Evolutionary conservation across 1,284 basidiomycete genomes (phyloP).

Genomic region (Agroathelia rolfsii): DNA sequence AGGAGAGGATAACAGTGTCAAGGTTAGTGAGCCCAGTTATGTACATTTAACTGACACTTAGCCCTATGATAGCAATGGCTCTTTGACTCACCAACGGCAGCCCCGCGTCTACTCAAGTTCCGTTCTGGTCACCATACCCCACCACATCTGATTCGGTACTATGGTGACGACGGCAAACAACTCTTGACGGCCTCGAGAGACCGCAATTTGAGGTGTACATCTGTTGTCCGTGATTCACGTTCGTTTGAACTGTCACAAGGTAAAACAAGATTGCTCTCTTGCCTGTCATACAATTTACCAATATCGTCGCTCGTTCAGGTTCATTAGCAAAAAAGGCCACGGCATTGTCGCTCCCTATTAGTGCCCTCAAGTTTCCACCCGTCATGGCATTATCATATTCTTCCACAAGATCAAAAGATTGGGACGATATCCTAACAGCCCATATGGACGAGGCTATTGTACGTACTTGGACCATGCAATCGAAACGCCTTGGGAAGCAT

Average conservation of each 20-base stretch:
- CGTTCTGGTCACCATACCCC: conserved; percentile 89
- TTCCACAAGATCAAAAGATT: conserved; percentile 80
- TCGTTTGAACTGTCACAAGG: conserved; percentile 95
- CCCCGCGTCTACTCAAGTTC: conserved; percentile 84
- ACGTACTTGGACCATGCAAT: conserved; percentile 79
- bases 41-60: conserved; percentile 1
- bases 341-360: conserved; percentile 68
- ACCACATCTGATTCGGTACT: conserved; percentile 88
- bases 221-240: conserved; percentile 87
- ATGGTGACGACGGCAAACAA: conserved; percentile 94
- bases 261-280: conserved; percentile 15
- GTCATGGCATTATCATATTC: conserved; percentile 76
- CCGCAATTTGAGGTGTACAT: conserved; percentile 81
- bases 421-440: conserved; percentile 93
- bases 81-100: conserved; percentile 82
- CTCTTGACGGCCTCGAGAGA: conserved; percentile 84
- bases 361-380: conserved; percentile 75
- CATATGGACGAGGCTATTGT: conserved; percentile 77
- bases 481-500: conserved; percentile 76
- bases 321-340: conserved; percentile 82
- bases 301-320: too few relatives aligned
- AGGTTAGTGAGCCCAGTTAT: conserved; percentile 38
- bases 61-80: conserved; percentile 81
- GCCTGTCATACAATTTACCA: conserved; percentile 1
- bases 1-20: conserved; percentile 88